These are phyloP conservation scores for Candida sp. DNA, from an alignment of 1,139 yeast species.

Conservation along the genomic window DNA sequence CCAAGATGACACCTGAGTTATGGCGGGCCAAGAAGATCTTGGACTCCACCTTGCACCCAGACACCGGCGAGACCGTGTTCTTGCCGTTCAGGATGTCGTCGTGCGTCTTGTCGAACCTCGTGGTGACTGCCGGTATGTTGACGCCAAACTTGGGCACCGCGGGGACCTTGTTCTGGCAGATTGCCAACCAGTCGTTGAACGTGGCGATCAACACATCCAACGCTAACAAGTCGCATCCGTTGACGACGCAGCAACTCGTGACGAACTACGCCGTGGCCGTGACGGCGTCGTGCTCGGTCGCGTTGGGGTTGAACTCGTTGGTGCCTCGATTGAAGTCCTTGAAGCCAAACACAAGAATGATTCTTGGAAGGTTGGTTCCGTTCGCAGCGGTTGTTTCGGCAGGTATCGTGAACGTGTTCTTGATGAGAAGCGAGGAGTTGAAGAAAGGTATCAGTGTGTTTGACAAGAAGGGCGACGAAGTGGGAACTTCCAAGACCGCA, in stretches of 20 bases:
- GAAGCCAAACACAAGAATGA: conserved; percentile 67
- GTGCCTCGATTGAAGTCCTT: conserved; percentile 81
- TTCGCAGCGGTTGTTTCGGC: conserved; percentile 99
- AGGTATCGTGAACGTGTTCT: conserved; percentile 89
- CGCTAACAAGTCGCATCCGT: conserved; percentile 93
- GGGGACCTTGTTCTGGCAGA: conserved; percentile 97
- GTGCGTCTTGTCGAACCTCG: conserved; percentile 89
- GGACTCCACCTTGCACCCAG: conserved; percentile 93
- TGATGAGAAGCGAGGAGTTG: conserved; percentile 96
- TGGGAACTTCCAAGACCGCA: conserved; percentile 85
- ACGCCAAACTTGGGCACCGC: conserved; percentile 90
- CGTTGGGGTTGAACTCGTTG: conserved; percentile 85
- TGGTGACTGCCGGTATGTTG: conserved; percentile 97
- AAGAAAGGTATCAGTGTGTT: conserved; percentile 81
- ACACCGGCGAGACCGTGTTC: conserved; percentile 90
- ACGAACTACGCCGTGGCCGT: conserved; percentile 89
- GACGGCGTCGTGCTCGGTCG: conserved; percentile 93
- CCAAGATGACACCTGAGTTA: conserved; percentile 74
- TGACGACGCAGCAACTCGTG: conserved; percentile 75
- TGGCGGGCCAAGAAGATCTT: conserved; percentile 90
- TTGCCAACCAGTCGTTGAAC: conserved; percentile 94
- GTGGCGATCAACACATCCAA: conserved; percentile 98
- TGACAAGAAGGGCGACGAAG: conserved; percentile 64
- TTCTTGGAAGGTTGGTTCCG: conserved; percentile 88
- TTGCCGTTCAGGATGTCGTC: conserved; percentile 98